Percentiles rank a stretch among this genome's conserved stretches.
phyloP scores from a whole-genome alignment of 768 basidiomycete species.

The Leccinellum albellum region DNA sequence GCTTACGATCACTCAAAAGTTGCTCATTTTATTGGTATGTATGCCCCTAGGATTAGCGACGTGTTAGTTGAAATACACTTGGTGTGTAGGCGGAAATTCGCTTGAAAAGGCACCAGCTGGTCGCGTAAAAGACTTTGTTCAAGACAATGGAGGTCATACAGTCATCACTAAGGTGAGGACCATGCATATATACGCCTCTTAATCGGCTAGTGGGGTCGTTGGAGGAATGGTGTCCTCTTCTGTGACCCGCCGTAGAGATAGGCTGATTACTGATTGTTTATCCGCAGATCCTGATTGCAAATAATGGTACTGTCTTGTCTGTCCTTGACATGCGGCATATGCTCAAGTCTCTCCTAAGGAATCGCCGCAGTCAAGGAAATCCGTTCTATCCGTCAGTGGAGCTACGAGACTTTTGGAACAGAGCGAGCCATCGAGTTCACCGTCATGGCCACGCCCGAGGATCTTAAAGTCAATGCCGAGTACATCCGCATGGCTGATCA shows the following conservation, averaged over 20 bases:
- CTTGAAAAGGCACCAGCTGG: slow-evolving; percentile 79
- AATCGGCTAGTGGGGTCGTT: slow-evolving; percentile 2
- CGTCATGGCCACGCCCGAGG: slow-evolving; percentile 99
- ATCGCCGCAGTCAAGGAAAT: slow-evolving; percentile 99
- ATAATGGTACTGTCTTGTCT: slow-evolving; percentile 64
- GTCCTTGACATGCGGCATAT: slow-evolving; percentile 10
- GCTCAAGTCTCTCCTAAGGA: slow-evolving; percentile 46
- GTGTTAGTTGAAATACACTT: slow-evolving; percentile 8
- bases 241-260: neutral
- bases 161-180: slow-evolving; percentile 90
- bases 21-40: slow-evolving; percentile 59
- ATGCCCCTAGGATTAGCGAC: neutral
- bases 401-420: slow-evolving; percentile 96
- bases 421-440: slow-evolving; percentile 98
- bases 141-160: slow-evolving; percentile 88
- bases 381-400: slow-evolving; percentile 98
- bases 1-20: slow-evolving; percentile 57
- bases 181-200: slow-evolving; percentile 16
- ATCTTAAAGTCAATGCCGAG: slow-evolving; percentile 97
- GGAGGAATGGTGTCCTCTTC: neutral
- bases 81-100: slow-evolving; percentile 80
- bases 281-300: slow-evolving; percentile 89
- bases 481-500: slow-evolving; percentile 99
- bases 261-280: slow-evolving; percentile 5
- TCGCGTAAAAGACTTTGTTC: slow-evolving; percentile 87